Conservation (phyloP, 2,329 filamentous ascomycete genomes). For the Chrysoporthe puriensis region DNA sequence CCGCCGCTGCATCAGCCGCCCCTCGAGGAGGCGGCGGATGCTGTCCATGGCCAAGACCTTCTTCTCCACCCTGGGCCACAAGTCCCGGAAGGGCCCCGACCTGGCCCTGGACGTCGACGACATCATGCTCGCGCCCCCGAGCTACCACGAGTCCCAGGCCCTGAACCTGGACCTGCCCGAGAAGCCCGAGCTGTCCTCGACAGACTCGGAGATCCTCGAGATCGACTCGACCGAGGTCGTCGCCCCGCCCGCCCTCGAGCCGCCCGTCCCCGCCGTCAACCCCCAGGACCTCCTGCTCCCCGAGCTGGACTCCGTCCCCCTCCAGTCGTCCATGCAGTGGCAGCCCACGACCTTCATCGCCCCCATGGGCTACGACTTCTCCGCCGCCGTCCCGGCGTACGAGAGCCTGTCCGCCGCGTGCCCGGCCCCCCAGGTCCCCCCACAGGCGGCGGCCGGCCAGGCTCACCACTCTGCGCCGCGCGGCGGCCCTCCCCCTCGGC, state of each 20-base stretch:
- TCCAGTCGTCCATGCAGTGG: constrained; percentile 36
- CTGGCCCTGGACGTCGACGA: constrained; percentile 38
- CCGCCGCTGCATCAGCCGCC: constrained; percentile 53
- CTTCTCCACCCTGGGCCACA: constrained; percentile 57
- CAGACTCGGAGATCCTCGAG: constrained; percentile 50
- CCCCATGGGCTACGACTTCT: constrained; percentile 25
- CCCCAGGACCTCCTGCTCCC: constrained; percentile 38
- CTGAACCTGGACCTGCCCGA: constrained; percentile 38
- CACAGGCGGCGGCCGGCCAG: neutral
- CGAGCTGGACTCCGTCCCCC: constrained; percentile 37
- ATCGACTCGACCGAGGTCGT: constrained; percentile 53
- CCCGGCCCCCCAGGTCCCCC: constrained; percentile 3
- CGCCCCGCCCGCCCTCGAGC: constrained; percentile 4
- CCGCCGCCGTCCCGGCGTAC: constrained; percentile 13
- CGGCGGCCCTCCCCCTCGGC: constrained; percentile 30
- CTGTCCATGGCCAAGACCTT: constrained; percentile 57
- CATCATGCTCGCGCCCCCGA: constrained; percentile 44
- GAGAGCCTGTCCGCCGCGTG: constrained; percentile 8
- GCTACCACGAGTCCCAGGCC: constrained; percentile 49
- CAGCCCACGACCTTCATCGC: constrained; percentile 28
- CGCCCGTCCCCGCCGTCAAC: constrained; percentile 34
- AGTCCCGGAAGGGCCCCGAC: constrained; percentile 43
- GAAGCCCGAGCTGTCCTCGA: constrained; percentile 51
- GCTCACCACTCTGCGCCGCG: constrained; percentile 31
- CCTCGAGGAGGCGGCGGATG: constrained; percentile 56